phyloP scores from a whole-genome alignment of 2,329 filamentous ascomycete genomes.

The Paecilomyces dactylethromorphus region DNA sequence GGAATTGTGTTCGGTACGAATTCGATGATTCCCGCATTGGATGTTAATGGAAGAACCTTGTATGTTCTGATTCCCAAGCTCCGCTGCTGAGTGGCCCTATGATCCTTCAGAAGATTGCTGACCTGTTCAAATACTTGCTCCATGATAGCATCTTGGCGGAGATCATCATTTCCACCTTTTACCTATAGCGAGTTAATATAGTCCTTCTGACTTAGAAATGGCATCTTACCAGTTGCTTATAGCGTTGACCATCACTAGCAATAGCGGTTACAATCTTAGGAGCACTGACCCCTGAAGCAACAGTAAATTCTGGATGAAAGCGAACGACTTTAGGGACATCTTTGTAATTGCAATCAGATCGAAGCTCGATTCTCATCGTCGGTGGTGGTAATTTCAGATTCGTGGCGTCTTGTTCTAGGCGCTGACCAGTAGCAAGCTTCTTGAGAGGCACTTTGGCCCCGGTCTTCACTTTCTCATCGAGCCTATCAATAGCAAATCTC shows the following conservation, averaged over 20 bases:
- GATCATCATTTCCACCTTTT: conserved; percentile 91
- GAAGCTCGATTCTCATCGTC: conserved; percentile 77
- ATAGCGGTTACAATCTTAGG: conserved; percentile 87
- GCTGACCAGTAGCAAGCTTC: conserved; percentile 56
- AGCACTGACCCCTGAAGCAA: conserved; percentile 84
- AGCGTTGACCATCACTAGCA: conserved; percentile 68
- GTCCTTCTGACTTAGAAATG: conserved; percentile 1
- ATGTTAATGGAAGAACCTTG: conserved; percentile 86
- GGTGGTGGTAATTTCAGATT: conserved; percentile 74
- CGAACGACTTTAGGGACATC: conserved; percentile 65
- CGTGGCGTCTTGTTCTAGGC: conserved; percentile 56
- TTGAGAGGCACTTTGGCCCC: conserved; percentile 59
- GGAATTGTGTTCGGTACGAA: conserved; percentile 93
- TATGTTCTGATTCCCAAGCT: conserved; percentile 90
- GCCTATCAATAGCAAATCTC: conserved; percentile 38
- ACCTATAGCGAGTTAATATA: conserved; percentile 43
- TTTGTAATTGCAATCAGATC: conserved; percentile 67
- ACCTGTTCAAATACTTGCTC: conserved; percentile 98
- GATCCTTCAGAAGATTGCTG: conserved; percentile 78
- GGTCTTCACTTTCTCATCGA: conserved; percentile 59
- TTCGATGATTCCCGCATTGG: conserved; percentile 85
- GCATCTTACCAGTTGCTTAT: conserved; percentile 68
- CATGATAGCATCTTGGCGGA: conserved; percentile 97
- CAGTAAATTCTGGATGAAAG: conserved; percentile 69
- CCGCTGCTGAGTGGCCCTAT: conserved; percentile 79